A percentile compares a stretch with the other conserved stretches of the same genome.
These are phyloP conservation scores for Phytophthora citrophthora DNA, from an alignment of 352 stramenopile genomes.

Conservation along the genomic window DNA sequence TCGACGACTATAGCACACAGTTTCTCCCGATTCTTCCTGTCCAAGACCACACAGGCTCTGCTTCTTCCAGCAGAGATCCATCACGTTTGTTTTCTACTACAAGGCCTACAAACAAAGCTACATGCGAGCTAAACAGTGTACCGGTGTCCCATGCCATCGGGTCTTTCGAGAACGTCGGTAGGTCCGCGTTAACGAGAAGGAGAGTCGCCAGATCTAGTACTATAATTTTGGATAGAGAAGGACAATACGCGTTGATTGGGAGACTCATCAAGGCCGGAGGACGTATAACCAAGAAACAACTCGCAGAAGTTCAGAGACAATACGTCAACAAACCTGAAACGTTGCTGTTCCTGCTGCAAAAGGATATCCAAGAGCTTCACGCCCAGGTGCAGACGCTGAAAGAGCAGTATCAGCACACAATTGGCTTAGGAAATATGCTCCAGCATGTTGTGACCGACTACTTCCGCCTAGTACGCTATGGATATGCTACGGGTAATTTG, in stretches of 20 bases:
- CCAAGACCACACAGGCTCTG: too few relatives aligned
- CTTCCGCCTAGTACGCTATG: not conserved
- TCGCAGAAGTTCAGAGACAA: not conserved
- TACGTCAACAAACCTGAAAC: not conserved
- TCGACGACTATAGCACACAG: too few relatives aligned
- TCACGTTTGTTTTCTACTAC: too few relatives aligned
- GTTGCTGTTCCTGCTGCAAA: not conserved
- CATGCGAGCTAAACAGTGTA: too few relatives aligned
- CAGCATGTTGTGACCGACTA: not conserved
- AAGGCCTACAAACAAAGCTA: too few relatives aligned
- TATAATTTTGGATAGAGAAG: not conserved
- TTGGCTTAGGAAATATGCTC: not conserved
- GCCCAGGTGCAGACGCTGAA: not conserved
- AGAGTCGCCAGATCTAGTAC: not conserved
- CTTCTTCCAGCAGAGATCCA: too few relatives aligned
- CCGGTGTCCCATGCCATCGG: too few relatives aligned
- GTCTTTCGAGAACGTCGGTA: too few relatives aligned
- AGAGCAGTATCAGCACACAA: not conserved
- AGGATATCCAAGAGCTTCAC: not conserved
- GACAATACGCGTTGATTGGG: not conserved
- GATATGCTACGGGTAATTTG: not conserved
- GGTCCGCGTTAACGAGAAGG: too few relatives aligned
- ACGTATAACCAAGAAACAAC: not conserved
- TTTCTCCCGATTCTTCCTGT: too few relatives aligned
- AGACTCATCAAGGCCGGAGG: not conserved